Evolutionary conservation across 192 early-diverging fungal species (phyloP).

Genomic region (Piromyces sp.): DNA sequence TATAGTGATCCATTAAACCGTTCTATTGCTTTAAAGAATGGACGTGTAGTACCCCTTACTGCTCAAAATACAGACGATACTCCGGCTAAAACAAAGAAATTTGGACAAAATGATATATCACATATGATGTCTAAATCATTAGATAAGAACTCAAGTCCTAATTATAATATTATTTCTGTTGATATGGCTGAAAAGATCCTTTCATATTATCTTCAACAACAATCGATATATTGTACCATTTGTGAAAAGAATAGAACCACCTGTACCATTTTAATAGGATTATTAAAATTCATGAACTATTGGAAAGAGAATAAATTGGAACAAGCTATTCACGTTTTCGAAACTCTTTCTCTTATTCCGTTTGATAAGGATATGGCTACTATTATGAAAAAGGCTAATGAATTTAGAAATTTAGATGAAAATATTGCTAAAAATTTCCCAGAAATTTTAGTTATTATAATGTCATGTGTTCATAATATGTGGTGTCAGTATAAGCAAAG

Average conservation of each 20-base stretch:
- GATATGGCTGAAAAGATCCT: slow-evolving; percentile 21
- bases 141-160: neutral
- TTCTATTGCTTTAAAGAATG: neutral
- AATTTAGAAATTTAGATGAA: slow-evolving; percentile 47
- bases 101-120: neutral
- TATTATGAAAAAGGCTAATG: slow-evolving; percentile 42
- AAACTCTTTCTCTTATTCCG: slow-evolving; percentile 44
- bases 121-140: neutral
- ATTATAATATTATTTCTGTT: neutral
- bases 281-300: slow-evolving; percentile 37
- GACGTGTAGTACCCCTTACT: neutral
- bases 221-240: slow-evolving; percentile 22
- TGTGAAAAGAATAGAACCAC: slow-evolving; percentile 19
- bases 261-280: slow-evolving; percentile 33
- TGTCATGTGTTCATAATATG: slow-evolving; percentile 42
- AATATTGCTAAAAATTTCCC: slow-evolving; percentile 56
- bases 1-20: neutral
- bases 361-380: slow-evolving; percentile 27
- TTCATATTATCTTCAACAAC: slow-evolving; percentile 19
- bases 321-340: slow-evolving; percentile 39
- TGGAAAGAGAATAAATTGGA: slow-evolving; percentile 36
- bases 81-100: neutral
- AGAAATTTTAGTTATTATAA: slow-evolving; percentile 50
- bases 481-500: slow-evolving; percentile 38
- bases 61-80: slow-evolving; percentile 1